These are phyloP conservation scores for Diaporthe caulivora DNA, from an alignment of 2,329 filamentous ascomycete genomes.

Conservation along the genomic window DNA sequence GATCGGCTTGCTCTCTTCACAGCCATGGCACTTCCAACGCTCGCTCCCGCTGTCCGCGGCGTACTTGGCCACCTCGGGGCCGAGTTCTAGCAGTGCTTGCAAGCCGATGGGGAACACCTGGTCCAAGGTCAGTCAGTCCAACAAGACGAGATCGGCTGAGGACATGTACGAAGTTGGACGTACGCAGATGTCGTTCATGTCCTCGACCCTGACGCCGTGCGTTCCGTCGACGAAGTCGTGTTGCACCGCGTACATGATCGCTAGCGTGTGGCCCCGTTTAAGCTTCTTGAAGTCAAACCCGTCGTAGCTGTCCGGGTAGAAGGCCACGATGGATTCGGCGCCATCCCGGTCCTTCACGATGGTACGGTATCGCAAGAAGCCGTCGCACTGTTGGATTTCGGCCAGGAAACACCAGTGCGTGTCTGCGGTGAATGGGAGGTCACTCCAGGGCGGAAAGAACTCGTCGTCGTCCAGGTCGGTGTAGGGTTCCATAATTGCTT, in stretches of 20 bases:
- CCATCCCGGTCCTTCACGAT: constrained; percentile 41
- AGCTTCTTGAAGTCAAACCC: constrained; percentile 40
- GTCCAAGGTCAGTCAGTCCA: not conserved
- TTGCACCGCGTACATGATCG: constrained; percentile 41
- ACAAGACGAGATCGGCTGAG: no score
- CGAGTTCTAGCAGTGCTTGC: not conserved
- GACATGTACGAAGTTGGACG: not conserved
- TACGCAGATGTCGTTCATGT: constrained; percentile 20
- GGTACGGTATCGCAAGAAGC: constrained; percentile 38
- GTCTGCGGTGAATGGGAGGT: not conserved
- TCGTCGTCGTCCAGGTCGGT: not conserved
- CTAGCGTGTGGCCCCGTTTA: constrained; percentile 43
- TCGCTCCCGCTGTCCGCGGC: not conserved
- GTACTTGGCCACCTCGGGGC: not conserved
- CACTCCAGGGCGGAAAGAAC: not conserved
- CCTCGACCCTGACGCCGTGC: constrained; percentile 23
- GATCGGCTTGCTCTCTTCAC: not conserved
- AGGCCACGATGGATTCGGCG: constrained; percentile 37
- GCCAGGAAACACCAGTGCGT: constrained; percentile 57
- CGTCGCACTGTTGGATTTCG: constrained; percentile 46
- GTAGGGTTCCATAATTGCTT: not conserved
- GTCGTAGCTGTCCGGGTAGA: constrained; percentile 41
- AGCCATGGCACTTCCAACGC: constrained; percentile 31
- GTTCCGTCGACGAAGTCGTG: constrained; percentile 38
- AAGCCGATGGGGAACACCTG: constrained; percentile 18